Evolutionary conservation across 345 rosid genomes (phyloP), one percentile per base, ranked within the genome.

Genomic region (Dipteronia sinensis): DNA sequence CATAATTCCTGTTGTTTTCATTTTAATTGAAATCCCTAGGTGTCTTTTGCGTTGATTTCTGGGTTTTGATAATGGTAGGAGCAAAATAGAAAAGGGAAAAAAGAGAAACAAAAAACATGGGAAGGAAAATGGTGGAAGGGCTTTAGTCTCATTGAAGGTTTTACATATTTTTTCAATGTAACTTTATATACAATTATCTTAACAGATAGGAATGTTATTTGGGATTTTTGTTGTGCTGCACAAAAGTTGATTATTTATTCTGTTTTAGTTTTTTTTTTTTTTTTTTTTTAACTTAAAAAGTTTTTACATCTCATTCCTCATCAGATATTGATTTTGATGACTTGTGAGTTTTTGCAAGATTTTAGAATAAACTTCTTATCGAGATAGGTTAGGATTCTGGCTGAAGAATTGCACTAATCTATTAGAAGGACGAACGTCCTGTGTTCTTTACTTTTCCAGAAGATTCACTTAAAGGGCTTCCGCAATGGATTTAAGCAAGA

Each of bases 321-420:
- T 25, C 19, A 5, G n/a, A 10, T 29, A 25, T 53, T 67, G 31
- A 67, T 69, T 75, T 80, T 55, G 40, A 40, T 51, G 22, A 73
- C 20, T 74, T 56, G 34, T 47, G 17, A 27, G 1, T 59, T 56
- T 73, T 65, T 61, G 25, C 29, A 29, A 29, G 3, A 55, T 22
- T 76, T 44, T 65, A 10, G 25, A 64, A 71, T 15, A 20, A 61
- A 2, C 65, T 56, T 62, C 73, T 82, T 72, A 44, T 49, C 77
- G 77, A n/a, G 69, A 70, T 78, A 61, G 78, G 73, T 76, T 80
- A 69, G 76, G 71, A 76, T 76, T 78, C 49, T 64, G 81, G 80
- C 71, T 42, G 86, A n/a, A n/a, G n/a, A n/a, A n/a, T n/a, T n/a
- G n/a, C n/a, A n/a, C n/a, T n/a, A n/a, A n/a, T n/a, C n/a, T n/a